phyloP scores from a whole-genome alignment of 371 early-diverging fungal species.

The Mucor racemosus region DNA sequence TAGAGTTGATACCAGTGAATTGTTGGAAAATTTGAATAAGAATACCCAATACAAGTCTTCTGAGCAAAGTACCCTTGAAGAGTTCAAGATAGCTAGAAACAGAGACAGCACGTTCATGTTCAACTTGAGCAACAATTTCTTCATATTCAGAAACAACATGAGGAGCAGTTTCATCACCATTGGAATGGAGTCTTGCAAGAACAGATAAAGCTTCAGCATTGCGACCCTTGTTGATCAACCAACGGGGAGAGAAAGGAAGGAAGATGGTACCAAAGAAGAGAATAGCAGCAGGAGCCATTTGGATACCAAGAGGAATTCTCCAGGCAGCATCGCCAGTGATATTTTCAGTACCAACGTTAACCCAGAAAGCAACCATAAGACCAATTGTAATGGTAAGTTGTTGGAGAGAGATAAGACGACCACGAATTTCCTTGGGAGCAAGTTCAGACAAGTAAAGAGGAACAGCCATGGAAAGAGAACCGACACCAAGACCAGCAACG shows the following conservation, averaged over 20 bases:
- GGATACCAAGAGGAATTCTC: constrained; percentile 59
- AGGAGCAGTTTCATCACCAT: constrained; percentile 57
- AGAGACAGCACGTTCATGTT: constrained; percentile 70
- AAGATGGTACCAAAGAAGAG: constrained; percentile 53
- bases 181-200: constrained; percentile 76
- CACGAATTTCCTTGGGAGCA: constrained; percentile 63
- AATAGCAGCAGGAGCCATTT: constrained; percentile 52
- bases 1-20: constrained; percentile 61
- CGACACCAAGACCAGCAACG: constrained; percentile 80
- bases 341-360: constrained; percentile 41
- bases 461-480: constrained; percentile 70
- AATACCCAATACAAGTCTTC: constrained; percentile 71
- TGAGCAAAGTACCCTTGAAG: constrained; percentile 61
- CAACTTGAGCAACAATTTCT: constrained; percentile 73
- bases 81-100: constrained; percentile 76
- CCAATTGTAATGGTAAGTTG: constrained; percentile 55
- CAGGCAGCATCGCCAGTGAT: constrained; percentile 37
- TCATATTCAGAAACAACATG: constrained; percentile 76
- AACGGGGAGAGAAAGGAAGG: constrained; percentile 67
- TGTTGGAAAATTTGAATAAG: constrained; percentile 74
- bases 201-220: constrained; percentile 81
- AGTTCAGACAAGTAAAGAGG: constrained; percentile 63
- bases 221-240: constrained; percentile 56
- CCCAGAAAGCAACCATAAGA: constrained; percentile 58
- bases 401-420: constrained; percentile 54